A percentile compares a stretch with the other conserved stretches of the same genome.
These are phyloP conservation scores for Ustilago lituana DNA, from an alignment of 1,284 basidiomycete species.

Conservation along the genomic window DNA sequence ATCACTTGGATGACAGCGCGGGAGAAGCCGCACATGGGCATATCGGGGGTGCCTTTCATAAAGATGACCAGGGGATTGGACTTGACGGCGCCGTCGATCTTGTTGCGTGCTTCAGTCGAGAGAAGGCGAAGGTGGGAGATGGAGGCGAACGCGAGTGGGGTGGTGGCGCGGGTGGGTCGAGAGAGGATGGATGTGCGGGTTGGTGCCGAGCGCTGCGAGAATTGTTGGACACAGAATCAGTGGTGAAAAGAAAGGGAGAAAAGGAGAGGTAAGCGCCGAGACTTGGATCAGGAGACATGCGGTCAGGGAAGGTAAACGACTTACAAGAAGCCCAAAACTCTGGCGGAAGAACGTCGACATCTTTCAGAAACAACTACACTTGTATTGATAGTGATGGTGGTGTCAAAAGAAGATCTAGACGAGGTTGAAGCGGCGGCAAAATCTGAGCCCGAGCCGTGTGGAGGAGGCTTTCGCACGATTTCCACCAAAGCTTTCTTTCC, in stretches of 20 bases:
- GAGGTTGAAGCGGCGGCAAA: too few relatives aligned
- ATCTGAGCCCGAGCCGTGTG: conserved; percentile 4
- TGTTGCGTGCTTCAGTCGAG: conserved; percentile 69
- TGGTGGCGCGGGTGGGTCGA: not conserved
- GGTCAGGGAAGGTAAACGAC: not conserved
- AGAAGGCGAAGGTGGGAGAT: conserved; percentile 60
- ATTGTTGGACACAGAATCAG: too few relatives aligned
- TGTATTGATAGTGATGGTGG: too few relatives aligned
- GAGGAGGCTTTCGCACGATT: conserved; percentile 5
- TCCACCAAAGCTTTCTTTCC: conserved; percentile 5
- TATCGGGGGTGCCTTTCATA: conserved; percentile 86
- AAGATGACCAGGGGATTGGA: conserved; percentile 84
- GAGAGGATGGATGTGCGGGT: not conserved
- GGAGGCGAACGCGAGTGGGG: not conserved
- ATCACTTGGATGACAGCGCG: conserved; percentile 90
- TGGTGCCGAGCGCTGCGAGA: not conserved
- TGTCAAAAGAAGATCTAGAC: not conserved
- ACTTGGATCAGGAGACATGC: too few relatives aligned
- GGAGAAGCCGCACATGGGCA: conserved; percentile 86
- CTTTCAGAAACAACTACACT: too few relatives aligned
- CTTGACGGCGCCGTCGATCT: conserved; percentile 72
- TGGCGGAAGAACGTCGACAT: conserved; percentile 25
- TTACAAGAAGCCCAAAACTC: conserved; percentile 17
- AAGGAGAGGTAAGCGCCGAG: not conserved
- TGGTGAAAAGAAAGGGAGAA: not conserved